Conservation (phyloP, 768 basidiomycete genomes). For the Amanita polypyramis region DNA sequence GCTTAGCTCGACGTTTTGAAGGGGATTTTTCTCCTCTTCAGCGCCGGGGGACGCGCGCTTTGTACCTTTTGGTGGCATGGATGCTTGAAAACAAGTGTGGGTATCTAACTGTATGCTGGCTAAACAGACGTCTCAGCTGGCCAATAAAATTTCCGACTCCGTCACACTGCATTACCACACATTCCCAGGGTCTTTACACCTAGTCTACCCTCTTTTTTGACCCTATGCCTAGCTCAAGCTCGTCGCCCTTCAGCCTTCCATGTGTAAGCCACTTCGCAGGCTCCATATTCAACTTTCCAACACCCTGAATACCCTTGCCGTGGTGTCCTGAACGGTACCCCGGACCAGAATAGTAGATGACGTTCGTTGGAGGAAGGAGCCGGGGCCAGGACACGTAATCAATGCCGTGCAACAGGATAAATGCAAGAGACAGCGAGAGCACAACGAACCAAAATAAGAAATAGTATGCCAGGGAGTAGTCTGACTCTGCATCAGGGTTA, state of each 20-base stretch:
- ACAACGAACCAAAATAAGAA: slow-evolving; percentile 72
- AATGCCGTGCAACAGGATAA: slow-evolving; percentile 79
- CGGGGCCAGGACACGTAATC: slow-evolving; percentile 95
- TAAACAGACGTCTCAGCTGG: slow-evolving; percentile 11
- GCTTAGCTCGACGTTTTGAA: slow-evolving; percentile 55
- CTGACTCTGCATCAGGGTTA: slow-evolving; percentile 26
- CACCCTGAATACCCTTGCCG: slow-evolving; percentile 58
- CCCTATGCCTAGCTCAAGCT: slow-evolving; percentile 42
- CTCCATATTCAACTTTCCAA: slow-evolving; percentile 11
- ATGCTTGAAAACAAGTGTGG: slow-evolving; percentile 10
- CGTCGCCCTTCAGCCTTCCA: slow-evolving; percentile 18
- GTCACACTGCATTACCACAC: slow-evolving; percentile 4
- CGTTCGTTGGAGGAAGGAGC: slow-evolving; percentile 72
- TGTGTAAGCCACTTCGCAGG: slow-evolving; percentile 13
- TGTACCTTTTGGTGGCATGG: slow-evolving; percentile 35
- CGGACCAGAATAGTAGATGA: slow-evolving; percentile 82
- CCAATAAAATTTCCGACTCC: slow-evolving; percentile 20
- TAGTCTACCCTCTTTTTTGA: slow-evolving; percentile 71
- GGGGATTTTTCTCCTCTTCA: slow-evolving; percentile 61
- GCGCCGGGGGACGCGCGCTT: slow-evolving; percentile 79
- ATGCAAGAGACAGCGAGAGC: slow-evolving; percentile 48
- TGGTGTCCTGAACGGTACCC: slow-evolving; percentile 71
- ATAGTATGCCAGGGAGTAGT: slow-evolving; percentile 79
- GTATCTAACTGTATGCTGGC: slow-evolving; percentile 12
- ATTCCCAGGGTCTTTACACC: slow-evolving; percentile 7